phyloP scores from a whole-genome alignment of 108 stramenopile genomes.

The Skeletonema costatum region DNA sequence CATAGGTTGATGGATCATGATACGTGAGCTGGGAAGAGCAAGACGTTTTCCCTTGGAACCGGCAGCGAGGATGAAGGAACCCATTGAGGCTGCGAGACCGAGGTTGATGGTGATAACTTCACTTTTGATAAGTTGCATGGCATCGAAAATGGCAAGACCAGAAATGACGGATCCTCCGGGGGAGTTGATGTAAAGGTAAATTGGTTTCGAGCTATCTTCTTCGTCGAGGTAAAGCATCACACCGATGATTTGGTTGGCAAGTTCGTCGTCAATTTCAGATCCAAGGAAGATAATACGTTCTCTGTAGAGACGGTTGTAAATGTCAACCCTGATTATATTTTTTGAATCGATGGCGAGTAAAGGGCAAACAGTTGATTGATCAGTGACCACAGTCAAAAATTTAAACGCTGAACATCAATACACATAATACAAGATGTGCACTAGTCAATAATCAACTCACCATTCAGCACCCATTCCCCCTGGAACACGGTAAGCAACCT shows the following conservation, averaged over 20 bases:
- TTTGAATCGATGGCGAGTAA: background rate
- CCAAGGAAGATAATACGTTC: conserved; percentile 99
- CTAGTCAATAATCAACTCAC: conserved; percentile 37
- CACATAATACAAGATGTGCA: background rate
- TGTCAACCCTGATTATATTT: conserved; percentile 85
- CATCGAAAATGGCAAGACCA: conserved; percentile 97
- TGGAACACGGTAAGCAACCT: conserved; percentile 98
- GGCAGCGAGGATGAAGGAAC: conserved; percentile 95
- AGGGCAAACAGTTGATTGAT: background rate
- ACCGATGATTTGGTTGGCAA: conserved; percentile 98
- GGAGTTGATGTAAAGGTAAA: conserved; percentile 98
- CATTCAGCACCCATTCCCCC: conserved; percentile 76
- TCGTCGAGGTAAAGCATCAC: conserved; percentile 94
- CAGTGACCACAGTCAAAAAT: background rate
- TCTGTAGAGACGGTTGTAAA: conserved; percentile 98
- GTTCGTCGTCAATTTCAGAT: conserved; percentile 97
- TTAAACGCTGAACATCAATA: background rate
- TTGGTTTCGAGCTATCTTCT: conserved; percentile 95
- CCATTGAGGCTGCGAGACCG: conserved; percentile 97
- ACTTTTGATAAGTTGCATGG: conserved; percentile 96
- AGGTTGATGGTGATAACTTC: conserved; percentile 98
- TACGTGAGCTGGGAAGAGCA: conserved; percentile 94
- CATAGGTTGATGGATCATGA: conserved; percentile 99
- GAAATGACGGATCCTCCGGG: conserved; percentile 98
- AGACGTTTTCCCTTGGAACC: conserved; percentile 92